Conservation (phyloP, 441 rosid genomes). For the Croton laevigatus region DNA sequence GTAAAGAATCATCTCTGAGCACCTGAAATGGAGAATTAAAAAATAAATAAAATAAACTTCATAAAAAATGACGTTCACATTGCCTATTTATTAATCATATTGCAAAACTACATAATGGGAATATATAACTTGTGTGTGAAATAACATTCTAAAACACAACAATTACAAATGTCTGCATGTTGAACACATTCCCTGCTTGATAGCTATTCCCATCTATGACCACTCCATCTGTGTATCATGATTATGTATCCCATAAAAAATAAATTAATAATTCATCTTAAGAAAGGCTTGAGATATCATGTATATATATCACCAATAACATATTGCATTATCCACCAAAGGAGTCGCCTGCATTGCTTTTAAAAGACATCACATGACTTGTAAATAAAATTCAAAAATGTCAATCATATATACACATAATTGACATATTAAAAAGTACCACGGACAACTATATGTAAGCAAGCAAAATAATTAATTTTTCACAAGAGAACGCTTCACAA, state of each 20-base stretch:
- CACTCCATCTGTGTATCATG: neutral
- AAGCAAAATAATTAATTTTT: too few relatives aligned
- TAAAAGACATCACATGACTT: too few relatives aligned
- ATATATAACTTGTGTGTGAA: neutral
- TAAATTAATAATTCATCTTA: neutral
- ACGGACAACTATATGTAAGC: too few relatives aligned
- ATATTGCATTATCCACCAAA: too few relatives aligned
- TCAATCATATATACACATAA: too few relatives aligned
- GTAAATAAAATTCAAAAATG: too few relatives aligned
- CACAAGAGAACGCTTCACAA: too few relatives aligned
- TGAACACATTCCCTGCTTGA: neutral
- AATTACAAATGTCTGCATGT: neutral
- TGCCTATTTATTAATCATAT: too few relatives aligned
- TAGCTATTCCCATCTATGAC: neutral
- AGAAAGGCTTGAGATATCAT: neutral
- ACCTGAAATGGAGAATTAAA: conserved; percentile 42
- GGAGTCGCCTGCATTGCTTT: too few relatives aligned
- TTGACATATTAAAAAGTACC: too few relatives aligned
- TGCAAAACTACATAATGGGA: too few relatives aligned
- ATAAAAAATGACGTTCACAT: neutral
- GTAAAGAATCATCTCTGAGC: conserved; percentile 85
- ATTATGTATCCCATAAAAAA: neutral
- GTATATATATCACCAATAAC: too few relatives aligned
- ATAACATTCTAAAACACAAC: neutral
- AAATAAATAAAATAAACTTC: conserved; percentile 11